phyloP scores from a whole-genome alignment of 805 yeast genomes.

The Saccharomyces jurei region DNA sequence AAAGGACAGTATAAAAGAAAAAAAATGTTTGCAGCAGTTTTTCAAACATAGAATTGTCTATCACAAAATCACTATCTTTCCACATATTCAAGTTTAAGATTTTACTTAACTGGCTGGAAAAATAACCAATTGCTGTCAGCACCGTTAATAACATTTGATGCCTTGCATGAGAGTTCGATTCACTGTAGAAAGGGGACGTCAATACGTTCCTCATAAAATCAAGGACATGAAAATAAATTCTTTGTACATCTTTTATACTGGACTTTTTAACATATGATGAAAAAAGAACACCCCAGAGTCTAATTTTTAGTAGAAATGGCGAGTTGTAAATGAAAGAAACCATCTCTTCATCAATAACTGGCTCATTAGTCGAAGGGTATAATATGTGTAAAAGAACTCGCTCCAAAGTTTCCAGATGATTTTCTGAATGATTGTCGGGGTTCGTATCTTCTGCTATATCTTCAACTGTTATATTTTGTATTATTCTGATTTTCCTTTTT shows the following conservation, averaged over 20 bases:
- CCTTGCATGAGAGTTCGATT: constrained; percentile 30
- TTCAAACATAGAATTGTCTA: constrained; percentile 9
- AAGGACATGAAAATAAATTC: constrained; percentile 47
- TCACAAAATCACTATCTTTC: constrained; percentile 25
- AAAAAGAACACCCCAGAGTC: constrained; percentile 68
- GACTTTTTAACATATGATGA: constrained; percentile 38
- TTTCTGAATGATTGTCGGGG: constrained; percentile 17
- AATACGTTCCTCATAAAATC: constrained; percentile 35
- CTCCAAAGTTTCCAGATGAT: constrained; percentile 36
- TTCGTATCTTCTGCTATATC: constrained; percentile 40
- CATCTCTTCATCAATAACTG: constrained; percentile 43
- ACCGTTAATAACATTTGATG: constrained; percentile 39
- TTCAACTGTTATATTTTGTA: constrained; percentile 30
- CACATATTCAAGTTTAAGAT: constrained; percentile 24
- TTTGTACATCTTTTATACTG: constrained; percentile 32
- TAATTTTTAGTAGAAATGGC: constrained; percentile 57
- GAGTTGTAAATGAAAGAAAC: constrained; percentile 52
- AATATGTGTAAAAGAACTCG: constrained; percentile 34
- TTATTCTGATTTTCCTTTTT: constrained; percentile 61
- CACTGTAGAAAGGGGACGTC: constrained; percentile 22
- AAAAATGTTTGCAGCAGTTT: constrained; percentile 29
- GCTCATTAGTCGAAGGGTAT: constrained; percentile 3
- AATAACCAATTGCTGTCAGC: constrained; percentile 47
- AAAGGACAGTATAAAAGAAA: constrained; percentile 40
- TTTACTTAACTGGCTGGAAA: constrained; percentile 34